Percentiles rank a stretch among this genome's conserved stretches.
These are phyloP conservation scores for Leccinum uliginosum DNA, from an alignment of 768 basidiomycete genomes.

Conservation along the genomic window DNA sequence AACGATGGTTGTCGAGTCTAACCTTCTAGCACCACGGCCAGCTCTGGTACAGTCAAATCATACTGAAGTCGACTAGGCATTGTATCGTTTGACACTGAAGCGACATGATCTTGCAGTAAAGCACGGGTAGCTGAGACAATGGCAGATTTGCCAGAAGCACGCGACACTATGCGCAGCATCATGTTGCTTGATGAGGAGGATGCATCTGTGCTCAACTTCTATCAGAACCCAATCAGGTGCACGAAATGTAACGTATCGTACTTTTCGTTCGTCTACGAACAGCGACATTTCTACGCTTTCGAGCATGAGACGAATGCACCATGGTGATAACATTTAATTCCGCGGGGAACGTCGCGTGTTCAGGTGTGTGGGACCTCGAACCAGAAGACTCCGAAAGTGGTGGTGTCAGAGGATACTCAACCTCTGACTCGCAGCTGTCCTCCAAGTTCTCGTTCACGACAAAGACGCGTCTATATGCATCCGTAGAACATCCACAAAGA, in stretches of 20 bases:
- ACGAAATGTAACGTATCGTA: conserved; percentile 15
- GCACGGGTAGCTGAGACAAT: conserved; percentile 52
- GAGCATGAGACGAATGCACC: conserved; percentile 10
- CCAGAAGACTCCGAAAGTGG: conserved; percentile 69
- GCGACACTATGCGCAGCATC: conserved; percentile 54
- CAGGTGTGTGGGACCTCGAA: conserved; percentile 60
- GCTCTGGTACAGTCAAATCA: conserved; percentile 38
- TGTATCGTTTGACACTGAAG: neutral
- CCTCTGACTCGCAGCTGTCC: conserved; percentile 48
- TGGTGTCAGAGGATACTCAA: conserved; percentile 73
- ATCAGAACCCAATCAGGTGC: conserved; percentile 10
- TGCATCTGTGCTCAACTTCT: conserved; percentile 8
- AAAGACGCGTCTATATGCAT: conserved; percentile 39
- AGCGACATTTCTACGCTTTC: conserved; percentile 24
- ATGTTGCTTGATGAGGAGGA: conserved; percentile 25
- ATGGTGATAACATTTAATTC: conserved; percentile 20
- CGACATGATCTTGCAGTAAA: conserved; percentile 32
- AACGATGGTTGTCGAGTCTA: conserved; percentile 11
- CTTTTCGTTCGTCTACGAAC: conserved; percentile 21
- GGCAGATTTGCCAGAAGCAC: conserved; percentile 59
- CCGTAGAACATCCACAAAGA: conserved; percentile 37
- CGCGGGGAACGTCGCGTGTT: conserved; percentile 9
- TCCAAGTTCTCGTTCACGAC: conserved; percentile 16
- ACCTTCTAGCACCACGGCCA: conserved; percentile 62
- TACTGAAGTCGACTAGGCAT: conserved; percentile 17